Base-by-base conservation (phyloP, 2,329 filamentous ascomycete species). In the Hawksworthiomyces lignivorus region DNA sequence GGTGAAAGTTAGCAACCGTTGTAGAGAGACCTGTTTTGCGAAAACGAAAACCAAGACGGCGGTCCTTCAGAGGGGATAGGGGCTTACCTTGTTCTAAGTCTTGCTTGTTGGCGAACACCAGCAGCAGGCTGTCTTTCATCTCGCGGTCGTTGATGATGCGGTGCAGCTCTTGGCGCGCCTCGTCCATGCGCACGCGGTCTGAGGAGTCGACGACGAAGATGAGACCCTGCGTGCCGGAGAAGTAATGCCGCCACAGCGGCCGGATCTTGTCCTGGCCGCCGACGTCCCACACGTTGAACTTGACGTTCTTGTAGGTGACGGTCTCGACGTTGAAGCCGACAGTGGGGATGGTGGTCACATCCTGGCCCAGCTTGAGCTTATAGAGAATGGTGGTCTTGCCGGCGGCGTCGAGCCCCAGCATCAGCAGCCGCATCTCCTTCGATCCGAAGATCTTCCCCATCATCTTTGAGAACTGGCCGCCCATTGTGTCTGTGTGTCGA, bases 241-340 rank as follows among this genome's bases (percentile, higher is more conserved):
- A 97, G 72, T 97, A 97, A 73, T 97, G 90, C 68, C 90, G 82
- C 90, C 90, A 97, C 48, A 97, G 72, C 50, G 90, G 90, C 53
- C 90, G 79, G 60, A 97, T 97, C 82, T 97, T 97, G 77, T 97
- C 90, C 74, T 97, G 90, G 52, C 90, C 90, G 66, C 90, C 90
- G 47, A 97, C 90, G 72, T 97, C 90, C 90, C 90, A 97, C 50
- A 97, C 90, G 58, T 94, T 97, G 74, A 97, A 97, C 69, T 96
- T 94, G 68, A 96, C 89, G 65, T 97, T 97, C 77, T 96, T 96
- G 75, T 95, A 96, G 54, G 89, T 94, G 57, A 97, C 89, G 5
- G 88, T 94, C 75, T 97, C 90, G 65, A 97, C 92, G 76, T 97
- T 97, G 77, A 97, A 97, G 55, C 90, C 92, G 56, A 98, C 92